Conservation (phyloP, 495 filamentous ascomycete species). For the Hypoxylon perforatum region DNA sequence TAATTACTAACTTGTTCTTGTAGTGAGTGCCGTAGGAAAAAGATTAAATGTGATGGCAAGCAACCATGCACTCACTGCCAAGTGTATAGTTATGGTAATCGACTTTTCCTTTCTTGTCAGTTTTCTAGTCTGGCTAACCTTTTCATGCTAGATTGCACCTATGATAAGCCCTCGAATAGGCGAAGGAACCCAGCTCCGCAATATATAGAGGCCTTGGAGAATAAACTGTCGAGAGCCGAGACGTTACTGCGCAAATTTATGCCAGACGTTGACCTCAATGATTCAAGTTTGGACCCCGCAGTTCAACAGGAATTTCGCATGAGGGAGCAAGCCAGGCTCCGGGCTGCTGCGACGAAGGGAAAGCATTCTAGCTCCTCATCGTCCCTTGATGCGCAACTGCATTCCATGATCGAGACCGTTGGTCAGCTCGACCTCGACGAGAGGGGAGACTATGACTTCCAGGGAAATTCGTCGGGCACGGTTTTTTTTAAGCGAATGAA, state of each 20-base stretch:
- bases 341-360: constrained; percentile 48
- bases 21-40: constrained; percentile 90
- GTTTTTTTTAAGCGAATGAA: constrained; percentile 87
- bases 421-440: constrained; percentile 93
- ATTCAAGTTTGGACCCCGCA: constrained; percentile 79
- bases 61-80: constrained; percentile 98
- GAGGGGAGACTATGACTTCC: constrained; percentile 91
- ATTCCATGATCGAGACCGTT: constrained; percentile 94
- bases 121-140: constrained; percentile 48
- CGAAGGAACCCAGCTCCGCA: constrained; percentile 94
- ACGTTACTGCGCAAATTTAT: constrained; percentile 80
- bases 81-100: constrained; percentile 94
- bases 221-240: constrained; percentile 84
- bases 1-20: constrained; percentile 18
- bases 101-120: constrained; percentile 36
- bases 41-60: constrained; percentile 98
- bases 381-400: constrained; percentile 75
- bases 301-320: constrained; percentile 68
- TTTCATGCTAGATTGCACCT: constrained; percentile 82
- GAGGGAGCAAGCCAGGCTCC: constrained; percentile 55
- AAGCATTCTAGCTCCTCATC: constrained; percentile 51
- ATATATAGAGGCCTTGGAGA: constrained; percentile 92
- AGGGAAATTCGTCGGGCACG: constrained; percentile 91
- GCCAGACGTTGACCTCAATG: constrained; percentile 85
- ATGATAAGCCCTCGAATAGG: constrained; percentile 96